These are phyloP conservation scores for Candida ovalis DNA, from an alignment of 805 yeast species.

Conservation along the genomic window DNA sequence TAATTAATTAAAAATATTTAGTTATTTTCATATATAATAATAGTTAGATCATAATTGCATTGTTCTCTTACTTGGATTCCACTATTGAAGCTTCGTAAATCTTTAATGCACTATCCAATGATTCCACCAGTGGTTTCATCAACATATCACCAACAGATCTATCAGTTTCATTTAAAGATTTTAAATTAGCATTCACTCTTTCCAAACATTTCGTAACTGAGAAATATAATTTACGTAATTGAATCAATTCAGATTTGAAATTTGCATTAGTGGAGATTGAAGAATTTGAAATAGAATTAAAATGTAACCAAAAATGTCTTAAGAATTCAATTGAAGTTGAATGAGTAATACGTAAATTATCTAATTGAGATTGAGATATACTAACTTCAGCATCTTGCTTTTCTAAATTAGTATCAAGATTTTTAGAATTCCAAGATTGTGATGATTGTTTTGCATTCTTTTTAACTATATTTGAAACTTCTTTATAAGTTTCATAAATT, in stretches of 20 bases:
- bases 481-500: slow-evolving; percentile 40
- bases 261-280: slow-evolving; percentile 28
- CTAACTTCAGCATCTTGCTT: slow-evolving; percentile 32
- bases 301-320: slow-evolving; percentile 70
- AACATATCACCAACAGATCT: slow-evolving; percentile 15
- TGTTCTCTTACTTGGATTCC: slow-evolving; percentile 10
- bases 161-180: slow-evolving; percentile 15
- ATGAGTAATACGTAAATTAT: slow-evolving; percentile 57
- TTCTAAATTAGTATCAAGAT: slow-evolving; percentile 15
- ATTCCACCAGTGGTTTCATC: slow-evolving; percentile 41
- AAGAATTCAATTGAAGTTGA: slow-evolving; percentile 73
- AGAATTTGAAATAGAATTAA: slow-evolving; percentile 35
- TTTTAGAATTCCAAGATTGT: slow-evolving; percentile 36
- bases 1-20: not conserved
- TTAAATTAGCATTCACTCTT: slow-evolving; percentile 35
- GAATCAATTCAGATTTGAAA: slow-evolving; percentile 29
- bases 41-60: not conserved
- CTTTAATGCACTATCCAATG: slow-evolving; percentile 43
- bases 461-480: slow-evolving; percentile 45
- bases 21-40: not conserved
- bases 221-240: slow-evolving; percentile 42
- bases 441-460: slow-evolving; percentile 52
- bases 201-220: slow-evolving; percentile 46
- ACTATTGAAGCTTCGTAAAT: slow-evolving; percentile 41
- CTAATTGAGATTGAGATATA: slow-evolving; percentile 28